Base-by-base conservation (phyloP, 2,329 filamentous ascomycete species). In the Trichoderma citrinoviride region DNA sequence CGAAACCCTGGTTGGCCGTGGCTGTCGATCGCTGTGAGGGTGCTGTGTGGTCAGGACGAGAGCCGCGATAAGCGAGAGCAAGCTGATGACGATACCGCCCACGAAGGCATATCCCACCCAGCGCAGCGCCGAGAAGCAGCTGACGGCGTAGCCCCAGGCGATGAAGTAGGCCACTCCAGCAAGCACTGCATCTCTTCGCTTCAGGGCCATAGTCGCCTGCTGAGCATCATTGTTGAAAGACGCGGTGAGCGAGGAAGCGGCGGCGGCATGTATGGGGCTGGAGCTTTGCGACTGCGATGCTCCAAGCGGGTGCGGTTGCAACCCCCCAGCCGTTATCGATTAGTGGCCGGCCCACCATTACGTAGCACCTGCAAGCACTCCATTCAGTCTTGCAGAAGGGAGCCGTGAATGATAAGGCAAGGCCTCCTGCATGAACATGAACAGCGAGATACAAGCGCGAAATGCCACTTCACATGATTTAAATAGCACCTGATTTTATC, bases 41-140 rank as follows among this genome's bases (percentile, higher is more conserved):
- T 77, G 78, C 68, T 82, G 80, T 72, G 87, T 88, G 46, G 74
- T 72, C 60, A 76, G 67, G 41, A 90, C 76, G 37, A 91, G 75
- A 64, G 83, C 84, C 61, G 84, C 85, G 65, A 87, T 75, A 65
- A 90, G 73, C 64, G 82, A 81, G 50, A 84, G 76, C 56, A 83
- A 73, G 54, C 88, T 79, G 68, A 87, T 73, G 68, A 89, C 71
- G 68, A 84, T 80, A 69, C 95, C 94, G 69, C 85, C 78, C 69
- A 90, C 80, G 76, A 98, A 92, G 71, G 93, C 92, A 77, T 96
- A 91, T 72, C 90, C 91, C 47, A 91, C 83, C 84, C 91, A 96
- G 76, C 92, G 92, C 70, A 98, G 81, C 66, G 87, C 80, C 33
- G 94, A 93, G 72, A 93, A 82, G 88, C 90, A 96, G 80, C 90